Conservation (phyloP, 768 basidiomycete species). For the Kwoniella sp. region DNA sequence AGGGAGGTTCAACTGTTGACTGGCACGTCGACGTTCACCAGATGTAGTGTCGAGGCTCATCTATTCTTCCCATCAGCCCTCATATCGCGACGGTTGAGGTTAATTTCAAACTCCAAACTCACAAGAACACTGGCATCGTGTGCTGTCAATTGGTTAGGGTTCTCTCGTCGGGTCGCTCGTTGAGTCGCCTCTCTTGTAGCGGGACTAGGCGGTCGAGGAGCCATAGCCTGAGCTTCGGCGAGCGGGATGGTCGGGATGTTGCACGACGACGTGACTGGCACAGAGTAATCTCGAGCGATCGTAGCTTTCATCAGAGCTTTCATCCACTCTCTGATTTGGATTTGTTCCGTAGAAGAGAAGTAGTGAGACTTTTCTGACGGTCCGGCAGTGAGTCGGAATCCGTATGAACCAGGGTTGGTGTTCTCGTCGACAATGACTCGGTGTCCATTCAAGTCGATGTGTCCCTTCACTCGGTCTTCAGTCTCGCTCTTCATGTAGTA, state of each 20-base stretch:
- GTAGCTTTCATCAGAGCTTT: constrained; percentile 99
- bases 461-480: constrained; percentile 96
- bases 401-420: constrained; percentile 86
- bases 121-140: constrained; percentile 48
- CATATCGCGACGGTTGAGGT: too few relatives aligned
- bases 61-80: constrained; percentile 15
- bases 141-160: constrained; percentile 71
- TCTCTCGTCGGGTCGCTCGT: constrained; percentile 78
- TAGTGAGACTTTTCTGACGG: constrained; percentile 74
- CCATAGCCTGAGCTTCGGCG: constrained; percentile 93
- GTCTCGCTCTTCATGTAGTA: constrained; percentile 82
- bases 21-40: constrained; percentile 24
- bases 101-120: too few relatives aligned
- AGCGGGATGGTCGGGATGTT: constrained; percentile 96
- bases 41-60: constrained; percentile 39
- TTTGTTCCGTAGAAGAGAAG: constrained; percentile 89
- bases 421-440: constrained; percentile 91
- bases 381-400: constrained; percentile 91
- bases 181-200: constrained; percentile 83
- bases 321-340: constrained; percentile 93
- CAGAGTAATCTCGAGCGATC: constrained; percentile 88
- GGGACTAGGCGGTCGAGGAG: constrained; percentile 92
- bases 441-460: constrained; percentile 86
- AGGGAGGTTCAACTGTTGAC: constrained; percentile 17
- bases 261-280: constrained; percentile 91